Evolutionary conservation across 2,329 filamentous ascomycete genomes (phyloP), one percentile per base, ranked within the genome.

Genomic region (Curvularia hawaiiensis): DNA sequence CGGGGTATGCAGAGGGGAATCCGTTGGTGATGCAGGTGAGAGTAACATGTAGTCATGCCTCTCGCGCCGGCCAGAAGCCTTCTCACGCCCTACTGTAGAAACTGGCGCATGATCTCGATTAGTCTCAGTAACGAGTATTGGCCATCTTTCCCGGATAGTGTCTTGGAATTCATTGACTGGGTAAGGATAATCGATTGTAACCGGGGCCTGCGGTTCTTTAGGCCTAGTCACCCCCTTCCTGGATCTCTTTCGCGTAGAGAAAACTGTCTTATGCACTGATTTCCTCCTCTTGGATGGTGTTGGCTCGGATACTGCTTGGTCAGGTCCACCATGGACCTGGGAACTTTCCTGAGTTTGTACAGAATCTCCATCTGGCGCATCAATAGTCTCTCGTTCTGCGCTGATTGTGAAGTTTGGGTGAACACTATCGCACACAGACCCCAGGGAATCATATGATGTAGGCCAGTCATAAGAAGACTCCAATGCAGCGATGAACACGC

Each of bases 371-470:
- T 12, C 18, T 8, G 20, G 11, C 5, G 6, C 38, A 14, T 31
- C 26, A 9, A 41, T 53, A 1, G 24, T 54, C 33, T 52, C 48
- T 6, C 48, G 51, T 44, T 46, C 47, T 6, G 38, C 53, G 33
- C 50, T 60, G 10, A 43, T 26, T 9, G 12, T 28, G 10, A 52
- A 47, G 10, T 53, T 8, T 31, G 40, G 16, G 1, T 40, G 35
- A 14, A 54, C 16, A n/a, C 35, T 22, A n/a, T 51, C 14, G 9
- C 30, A 52, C 16, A 61, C 50, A 3, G 11, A 24, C 11, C 52
- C 56, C 1, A 61, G 33, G 10, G 24, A 46, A 35, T 62, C 61
- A 24, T 51, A 64, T 3, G 61, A 64, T 1, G 59, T 64, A 22
- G 33, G 47, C 59, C 59, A 63, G 16, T 61, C 61, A 24, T 44